Base-by-base conservation (phyloP, 305 asterid genomes). In the Fraxinus sp. region DNA sequence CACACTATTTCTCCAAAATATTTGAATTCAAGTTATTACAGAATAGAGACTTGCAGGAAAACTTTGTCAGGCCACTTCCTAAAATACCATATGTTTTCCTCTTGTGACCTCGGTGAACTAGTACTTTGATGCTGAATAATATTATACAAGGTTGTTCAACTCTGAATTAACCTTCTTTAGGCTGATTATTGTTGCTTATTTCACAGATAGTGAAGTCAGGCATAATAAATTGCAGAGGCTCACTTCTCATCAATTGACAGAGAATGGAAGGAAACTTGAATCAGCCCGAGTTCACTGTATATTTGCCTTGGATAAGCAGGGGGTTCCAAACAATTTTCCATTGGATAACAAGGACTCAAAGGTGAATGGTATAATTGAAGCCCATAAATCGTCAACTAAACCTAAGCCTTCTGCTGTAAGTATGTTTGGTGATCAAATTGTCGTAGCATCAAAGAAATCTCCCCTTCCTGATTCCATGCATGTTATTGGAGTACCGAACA, bases 151-250 rank as follows among this genome's bases (percentile, higher is more conserved):
- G 79, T 3, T 80, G 77, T 87, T 73, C 79, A 39, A 43, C 81
- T 87, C 84, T 46, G 39, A 52, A 33, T 70, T 35, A 73, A 77
- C 84, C 77, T 84, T 84, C 59, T 85, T 76, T 32, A 72, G 77
- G 86, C 87, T 90, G 85, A 86, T 82, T 46, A 49, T 75, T 82
- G 76, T 84, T 84, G 62, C 91, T 88, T 84, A 73, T 88, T 46
- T 86, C 84, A 83, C 95, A 93, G 97, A 92, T 86, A 80, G 84
- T 77, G 94, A 93, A 87, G 82, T 85, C 79, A 89, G 93, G 91
- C 89, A 90, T 52, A 84, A 82, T 81, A 93, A 93, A 87, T 80
- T 90, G 71, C 91, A 70, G 75, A 85, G 84, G 90, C 87, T 83
- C 30, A 85, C 88, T 46, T 13, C 57, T 78, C 92, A 86, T 76